A percentile compares a stretch with the other conserved stretches of the same genome.
These are phyloP conservation scores for Begonia loranthoides DNA, from an alignment of 306 rosid genomes.

Conservation along the genomic window DNA sequence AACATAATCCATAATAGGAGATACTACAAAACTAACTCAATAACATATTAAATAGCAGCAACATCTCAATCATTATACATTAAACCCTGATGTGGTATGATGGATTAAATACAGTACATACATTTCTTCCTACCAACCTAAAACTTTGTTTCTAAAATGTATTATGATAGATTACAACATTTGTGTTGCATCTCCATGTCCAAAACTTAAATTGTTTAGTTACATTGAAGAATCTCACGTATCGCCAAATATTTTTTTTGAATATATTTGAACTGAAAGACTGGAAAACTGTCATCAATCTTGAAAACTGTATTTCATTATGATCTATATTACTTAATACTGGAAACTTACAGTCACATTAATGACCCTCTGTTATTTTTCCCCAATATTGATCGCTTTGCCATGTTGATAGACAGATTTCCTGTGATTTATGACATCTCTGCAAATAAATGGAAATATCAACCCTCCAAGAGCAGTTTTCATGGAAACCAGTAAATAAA, in stretches of 20 bases:
- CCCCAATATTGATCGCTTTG: conserved; percentile 27
- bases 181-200: conserved; percentile 8
- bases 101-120: too few relatives aligned
- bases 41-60: too few relatives aligned
- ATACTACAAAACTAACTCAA: too few relatives aligned
- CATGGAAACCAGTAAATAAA: too few relatives aligned
- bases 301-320: background rate
- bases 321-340: background rate
- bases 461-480: background rate
- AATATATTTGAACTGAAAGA: background rate
- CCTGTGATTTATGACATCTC: conserved; percentile 43
- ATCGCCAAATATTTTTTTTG: background rate
- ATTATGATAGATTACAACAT: background rate
- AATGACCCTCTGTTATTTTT: conserved; percentile 34
- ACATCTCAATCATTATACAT: too few relatives aligned
- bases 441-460: conserved; percentile 24
- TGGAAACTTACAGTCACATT: conserved; percentile 6
- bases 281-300: background rate
- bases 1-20: too few relatives aligned
- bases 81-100: too few relatives aligned
- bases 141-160: too few relatives aligned
- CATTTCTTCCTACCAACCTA: too few relatives aligned
- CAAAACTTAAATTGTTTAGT: conserved; percentile 5
- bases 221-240: conserved; percentile 22
- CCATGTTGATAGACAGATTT: conserved; percentile 33